Evolutionary conservation across 768 basidiomycete genomes (phyloP).

Genomic region (Trametes maxima): DNA sequence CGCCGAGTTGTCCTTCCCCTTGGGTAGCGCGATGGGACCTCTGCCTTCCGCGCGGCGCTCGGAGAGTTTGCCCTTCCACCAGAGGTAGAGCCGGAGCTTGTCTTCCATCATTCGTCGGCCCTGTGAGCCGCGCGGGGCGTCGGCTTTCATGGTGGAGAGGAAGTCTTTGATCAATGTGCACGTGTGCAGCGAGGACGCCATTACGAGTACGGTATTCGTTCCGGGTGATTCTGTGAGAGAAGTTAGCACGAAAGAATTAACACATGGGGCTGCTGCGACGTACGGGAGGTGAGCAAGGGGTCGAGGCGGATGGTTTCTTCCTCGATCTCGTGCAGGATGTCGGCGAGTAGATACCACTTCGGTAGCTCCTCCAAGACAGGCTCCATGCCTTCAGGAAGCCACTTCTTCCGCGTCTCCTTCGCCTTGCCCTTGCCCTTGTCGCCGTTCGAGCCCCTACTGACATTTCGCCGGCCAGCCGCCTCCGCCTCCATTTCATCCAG

Average conservation of each 20-base stretch:
- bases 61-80: constrained; percentile 69
- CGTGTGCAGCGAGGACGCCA: constrained; percentile 81
- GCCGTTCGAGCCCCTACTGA: neutral
- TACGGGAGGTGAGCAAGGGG: constrained; percentile 33
- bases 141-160: constrained; percentile 63
- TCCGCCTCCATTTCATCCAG: constrained; percentile 60
- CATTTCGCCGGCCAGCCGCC: constrained; percentile 4
- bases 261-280: constrained; percentile 20
- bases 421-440: constrained; percentile 5
- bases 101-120: constrained; percentile 81
- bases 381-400: constrained; percentile 79
- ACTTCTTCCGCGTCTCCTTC: constrained; percentile 36
- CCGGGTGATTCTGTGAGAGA: constrained; percentile 44
- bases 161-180: constrained; percentile 79
- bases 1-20: constrained; percentile 21
- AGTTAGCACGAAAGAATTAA: neutral
- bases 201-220: constrained; percentile 79
- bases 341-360: constrained; percentile 87
- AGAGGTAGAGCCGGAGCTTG: constrained; percentile 72
- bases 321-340: constrained; percentile 90
- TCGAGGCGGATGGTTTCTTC: constrained; percentile 74
- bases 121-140: constrained; percentile 58
- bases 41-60: constrained; percentile 42
- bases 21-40: constrained; percentile 31
- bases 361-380: constrained; percentile 92